phyloP scores from a whole-genome alignment of 2,329 filamentous ascomycete genomes.

The Talaromyces albobiverticillius region DNA sequence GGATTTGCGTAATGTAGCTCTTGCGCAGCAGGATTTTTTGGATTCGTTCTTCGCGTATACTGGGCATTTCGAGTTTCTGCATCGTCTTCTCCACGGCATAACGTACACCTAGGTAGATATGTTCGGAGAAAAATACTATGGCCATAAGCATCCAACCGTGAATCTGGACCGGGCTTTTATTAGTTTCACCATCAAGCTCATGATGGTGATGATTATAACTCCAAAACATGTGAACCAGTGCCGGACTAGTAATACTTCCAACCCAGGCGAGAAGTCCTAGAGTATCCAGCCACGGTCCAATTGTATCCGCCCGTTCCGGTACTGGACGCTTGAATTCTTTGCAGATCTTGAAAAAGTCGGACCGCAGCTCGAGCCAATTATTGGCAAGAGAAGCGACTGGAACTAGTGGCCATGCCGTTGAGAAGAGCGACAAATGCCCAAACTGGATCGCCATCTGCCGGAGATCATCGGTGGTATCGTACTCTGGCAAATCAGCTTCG shows the following conservation, averaged over 20 bases:
- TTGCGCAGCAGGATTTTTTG: slow-evolving; percentile 80
- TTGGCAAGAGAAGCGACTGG: slow-evolving; percentile 88
- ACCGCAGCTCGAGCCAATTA: slow-evolving; percentile 93
- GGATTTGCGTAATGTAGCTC: slow-evolving; percentile 61
- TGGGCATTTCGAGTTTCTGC: slow-evolving; percentile 78
- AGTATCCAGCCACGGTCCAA: slow-evolving; percentile 89
- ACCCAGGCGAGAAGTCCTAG: slow-evolving; percentile 90
- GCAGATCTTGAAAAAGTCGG: slow-evolving; percentile 94
- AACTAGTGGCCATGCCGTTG: slow-evolving; percentile 88
- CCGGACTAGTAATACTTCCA: slow-evolving; percentile 82
- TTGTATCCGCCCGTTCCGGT: slow-evolving; percentile 86
- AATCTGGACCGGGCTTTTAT: slow-evolving; percentile 55
- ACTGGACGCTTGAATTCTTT: slow-evolving; percentile 84
- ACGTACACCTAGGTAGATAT: slow-evolving; percentile 79
- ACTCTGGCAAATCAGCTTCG: slow-evolving; percentile 79
- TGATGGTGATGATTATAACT: no score
- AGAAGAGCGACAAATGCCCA: slow-evolving; percentile 90
- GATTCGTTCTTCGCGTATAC: slow-evolving; percentile 77
- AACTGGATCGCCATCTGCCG: slow-evolving; percentile 91
- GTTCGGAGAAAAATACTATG: slow-evolving; percentile 80
- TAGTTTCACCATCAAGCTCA: slow-evolving; percentile 43
- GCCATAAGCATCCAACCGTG: slow-evolving; percentile 77
- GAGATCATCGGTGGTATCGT: slow-evolving; percentile 88
- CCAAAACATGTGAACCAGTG: slow-evolving; percentile 86
- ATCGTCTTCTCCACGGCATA: slow-evolving; percentile 70